Evolutionary conservation across 345 rosid species (phyloP).

Genomic region (Rhodamnia rubescens): DNA sequence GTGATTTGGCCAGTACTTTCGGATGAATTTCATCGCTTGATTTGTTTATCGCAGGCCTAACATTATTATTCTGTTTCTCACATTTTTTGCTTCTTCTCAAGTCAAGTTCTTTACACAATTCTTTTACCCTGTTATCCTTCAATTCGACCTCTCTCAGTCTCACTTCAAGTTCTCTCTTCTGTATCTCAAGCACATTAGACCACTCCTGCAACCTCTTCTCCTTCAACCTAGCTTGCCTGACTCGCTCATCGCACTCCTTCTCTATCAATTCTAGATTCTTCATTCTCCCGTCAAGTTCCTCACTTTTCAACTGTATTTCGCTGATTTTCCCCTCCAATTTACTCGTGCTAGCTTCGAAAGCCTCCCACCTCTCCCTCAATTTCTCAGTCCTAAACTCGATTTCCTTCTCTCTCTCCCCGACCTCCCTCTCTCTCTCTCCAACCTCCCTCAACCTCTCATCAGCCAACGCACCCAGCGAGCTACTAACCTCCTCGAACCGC

Average conservation of each 20-base stretch:
- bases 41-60: background rate
- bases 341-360: background rate
- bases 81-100: background rate
- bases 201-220: constrained; percentile 3
- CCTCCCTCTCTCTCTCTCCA: constrained; percentile 7
- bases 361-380: background rate
- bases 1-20: background rate
- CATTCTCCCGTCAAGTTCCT: background rate
- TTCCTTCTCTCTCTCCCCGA: constrained; percentile 6
- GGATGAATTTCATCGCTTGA: background rate
- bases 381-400: constrained; percentile 4
- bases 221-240: constrained; percentile 6
- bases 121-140: constrained; percentile 10
- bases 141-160: constrained; percentile 15
- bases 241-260: constrained; percentile 9
- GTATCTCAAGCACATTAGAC: constrained; percentile 5
- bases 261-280: constrained; percentile 7
- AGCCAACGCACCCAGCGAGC: background rate
- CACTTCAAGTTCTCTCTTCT: constrained; percentile 15
- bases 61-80: background rate
- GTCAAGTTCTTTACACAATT: constrained; percentile 2
- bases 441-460: background rate
- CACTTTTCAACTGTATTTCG: background rate
- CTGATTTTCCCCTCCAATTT: background rate
- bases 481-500: background rate